Evolutionary conservation across 176 grass and related monocot genomes (phyloP).

Genomic region (Saccharum officinarum): DNA sequence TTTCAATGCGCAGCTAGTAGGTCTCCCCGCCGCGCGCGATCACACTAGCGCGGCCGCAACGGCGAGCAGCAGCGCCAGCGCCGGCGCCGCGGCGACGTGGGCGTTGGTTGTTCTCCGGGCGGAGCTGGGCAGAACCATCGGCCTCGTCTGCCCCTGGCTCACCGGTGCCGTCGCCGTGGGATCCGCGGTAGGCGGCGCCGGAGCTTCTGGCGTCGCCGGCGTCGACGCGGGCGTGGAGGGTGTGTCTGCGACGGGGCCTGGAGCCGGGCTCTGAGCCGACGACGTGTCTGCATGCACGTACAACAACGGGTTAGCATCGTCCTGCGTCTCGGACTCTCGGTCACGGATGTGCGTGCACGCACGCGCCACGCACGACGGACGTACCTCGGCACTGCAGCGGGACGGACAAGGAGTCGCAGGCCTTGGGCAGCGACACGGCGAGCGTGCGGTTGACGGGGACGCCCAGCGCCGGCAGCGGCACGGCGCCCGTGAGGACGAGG

Average conservation of each 20-base stretch:
- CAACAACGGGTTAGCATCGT: not conserved
- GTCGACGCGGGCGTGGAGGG: constrained; percentile 51
- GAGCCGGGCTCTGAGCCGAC: constrained; percentile 40
- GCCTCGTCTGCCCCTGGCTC: constrained; percentile 48
- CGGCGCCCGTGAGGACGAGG: constrained; percentile 67
- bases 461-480: constrained; percentile 35
- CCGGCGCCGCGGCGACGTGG: not conserved
- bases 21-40: not conserved
- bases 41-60: constrained; percentile 20
- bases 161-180: constrained; percentile 34
- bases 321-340: too few relatives aligned
- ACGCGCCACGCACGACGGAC: not conserved
- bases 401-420: constrained; percentile 56
- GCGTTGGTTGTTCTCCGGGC: constrained; percentile 17
- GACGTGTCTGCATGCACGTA: constrained; percentile 50
- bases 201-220: constrained; percentile 12
- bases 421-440: constrained; percentile 53
- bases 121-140: constrained; percentile 51
- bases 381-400: constrained; percentile 71
- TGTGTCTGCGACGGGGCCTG: constrained; percentile 42
- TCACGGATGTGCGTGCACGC: too few relatives aligned
- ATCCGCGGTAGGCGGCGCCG: constrained; percentile 1
- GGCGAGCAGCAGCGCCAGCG: not conserved
- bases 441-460: constrained; percentile 75
- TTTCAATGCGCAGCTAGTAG: not conserved